Evolutionary conservation across 305 asterid genomes (phyloP).

Genomic region (Fraxinus baroniana): DNA sequence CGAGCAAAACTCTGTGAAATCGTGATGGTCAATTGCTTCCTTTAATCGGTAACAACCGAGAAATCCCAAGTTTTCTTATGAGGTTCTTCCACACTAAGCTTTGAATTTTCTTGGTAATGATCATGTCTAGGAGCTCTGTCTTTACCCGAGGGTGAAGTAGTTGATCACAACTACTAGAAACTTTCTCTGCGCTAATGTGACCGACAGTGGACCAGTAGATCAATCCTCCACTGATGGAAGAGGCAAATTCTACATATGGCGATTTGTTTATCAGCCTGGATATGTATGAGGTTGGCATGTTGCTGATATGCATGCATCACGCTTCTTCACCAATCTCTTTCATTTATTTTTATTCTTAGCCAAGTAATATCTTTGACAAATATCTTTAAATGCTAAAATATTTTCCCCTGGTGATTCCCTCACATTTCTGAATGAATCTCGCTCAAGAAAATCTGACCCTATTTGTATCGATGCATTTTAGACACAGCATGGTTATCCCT

Average conservation of each 20-base stretch:
- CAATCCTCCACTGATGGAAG: no score
- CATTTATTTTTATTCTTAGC: no score
- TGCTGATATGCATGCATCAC: neutral
- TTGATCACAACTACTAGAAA: neutral
- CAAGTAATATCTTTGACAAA: no score
- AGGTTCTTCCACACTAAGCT: neutral
- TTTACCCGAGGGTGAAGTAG: neutral
- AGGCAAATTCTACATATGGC: neutral
- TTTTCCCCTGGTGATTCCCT: no score
- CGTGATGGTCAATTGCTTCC: neutral
- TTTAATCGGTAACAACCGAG: neutral
- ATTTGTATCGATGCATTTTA: neutral
- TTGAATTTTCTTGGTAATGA: no score
- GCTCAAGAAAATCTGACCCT: neutral
- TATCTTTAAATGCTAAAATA: no score
- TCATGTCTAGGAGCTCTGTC: neutral
- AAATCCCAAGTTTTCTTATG: neutral
- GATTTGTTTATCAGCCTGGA: neutral
- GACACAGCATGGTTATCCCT: neutral
- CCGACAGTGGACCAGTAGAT: neutral
- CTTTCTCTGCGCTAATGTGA: neutral
- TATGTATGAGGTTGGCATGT: neutral
- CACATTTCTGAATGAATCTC: neutral
- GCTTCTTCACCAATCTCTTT: neutral
- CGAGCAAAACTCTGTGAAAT: neutral